Base-by-base conservation (phyloP, 805 yeast genomes). In the Kazachstania viticola region DNA sequence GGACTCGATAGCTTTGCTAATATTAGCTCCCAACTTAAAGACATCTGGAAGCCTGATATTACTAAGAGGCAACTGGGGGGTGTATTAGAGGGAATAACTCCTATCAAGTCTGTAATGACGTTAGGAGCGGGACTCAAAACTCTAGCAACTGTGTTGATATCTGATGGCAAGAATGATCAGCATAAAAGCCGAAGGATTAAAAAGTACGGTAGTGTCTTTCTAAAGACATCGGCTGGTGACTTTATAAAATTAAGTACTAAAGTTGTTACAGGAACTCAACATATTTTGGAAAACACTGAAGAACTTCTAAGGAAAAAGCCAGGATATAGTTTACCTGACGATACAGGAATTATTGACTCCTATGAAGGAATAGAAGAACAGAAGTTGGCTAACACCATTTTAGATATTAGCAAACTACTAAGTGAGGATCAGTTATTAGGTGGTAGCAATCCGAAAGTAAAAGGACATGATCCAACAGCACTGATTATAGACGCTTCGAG, bases 41-140 rank as follows among this genome's bases (percentile, higher is more conserved):
- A 67, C n/a, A 61, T 71, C 6, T 91, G 96, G 95, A 71, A 77
- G 49, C 95, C 95, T 0, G 93, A 85, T 51, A 81, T 88, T 36
- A 74, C 75, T 27, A 65, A 71, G n/a, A 77, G 76, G 21, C 97
- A 88, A 56, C 54, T 91, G 9, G 71, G 75, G 6, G 88, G 85
- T 2, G 76, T 91, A 6, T 56, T 91, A 12, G 73, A 85, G 0
- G 98, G 97, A 0, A 59, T 91, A 17, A 78, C 87, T 1, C 88
- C 96, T 0, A 70, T 88, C 5, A 65, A 78, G 39, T 75, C 95
- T 0, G 60, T 85, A 17, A 77, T 81, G 11, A 73, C 78, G 37
- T 68, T 88, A 17, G 87, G 94, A 0, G 66, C 79, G 3, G 94
- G 94, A 0, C 67, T 87, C 30, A 73, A 72, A 39, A 79, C 81